phyloP scores from a whole-genome alignment of 441 rosid genomes.

The Eruca vesicaria region DNA sequence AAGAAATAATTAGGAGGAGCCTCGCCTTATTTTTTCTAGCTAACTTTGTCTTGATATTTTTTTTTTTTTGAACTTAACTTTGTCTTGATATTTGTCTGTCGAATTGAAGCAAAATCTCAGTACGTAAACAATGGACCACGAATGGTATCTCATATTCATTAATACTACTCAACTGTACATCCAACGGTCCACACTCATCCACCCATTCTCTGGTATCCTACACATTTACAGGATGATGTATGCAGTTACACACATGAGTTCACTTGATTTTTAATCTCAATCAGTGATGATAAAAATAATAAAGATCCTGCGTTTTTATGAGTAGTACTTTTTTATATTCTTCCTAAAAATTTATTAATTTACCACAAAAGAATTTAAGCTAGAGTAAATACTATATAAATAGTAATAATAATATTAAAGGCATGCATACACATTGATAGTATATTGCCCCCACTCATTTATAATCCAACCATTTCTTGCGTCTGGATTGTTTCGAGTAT shows the following conservation, averaged over 20 bases:
- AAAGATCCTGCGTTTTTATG: neutral
- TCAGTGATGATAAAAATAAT: neutral
- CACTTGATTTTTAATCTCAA: slow-evolving; percentile 1
- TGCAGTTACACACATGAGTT: neutral
- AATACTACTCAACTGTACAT: slow-evolving; percentile 26
- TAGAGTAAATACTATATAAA: no score
- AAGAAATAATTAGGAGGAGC: no score
- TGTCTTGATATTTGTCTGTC: slow-evolving; percentile 19
- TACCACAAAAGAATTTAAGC: neutral
- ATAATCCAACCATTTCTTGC: neutral
- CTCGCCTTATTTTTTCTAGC: slow-evolving; percentile 6
- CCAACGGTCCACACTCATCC: slow-evolving; percentile 21
- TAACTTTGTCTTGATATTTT: slow-evolving; percentile 19
- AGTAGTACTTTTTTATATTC: neutral
- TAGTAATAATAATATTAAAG: neutral
- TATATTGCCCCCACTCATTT: no score
- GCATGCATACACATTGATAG: neutral
- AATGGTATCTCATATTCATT: slow-evolving; percentile 7
- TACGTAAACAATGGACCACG: slow-evolving; percentile 30
- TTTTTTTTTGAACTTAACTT: neutral
- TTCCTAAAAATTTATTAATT: neutral
- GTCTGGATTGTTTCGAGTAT: neutral
- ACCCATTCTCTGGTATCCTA: neutral
- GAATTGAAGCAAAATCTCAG: slow-evolving; percentile 22
- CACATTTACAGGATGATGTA: slow-evolving; percentile 13